Evolutionary conservation across 345 rosid species (phyloP), one percentile per base, ranked within the genome.

Genomic region (Clarkia xantiana): DNA sequence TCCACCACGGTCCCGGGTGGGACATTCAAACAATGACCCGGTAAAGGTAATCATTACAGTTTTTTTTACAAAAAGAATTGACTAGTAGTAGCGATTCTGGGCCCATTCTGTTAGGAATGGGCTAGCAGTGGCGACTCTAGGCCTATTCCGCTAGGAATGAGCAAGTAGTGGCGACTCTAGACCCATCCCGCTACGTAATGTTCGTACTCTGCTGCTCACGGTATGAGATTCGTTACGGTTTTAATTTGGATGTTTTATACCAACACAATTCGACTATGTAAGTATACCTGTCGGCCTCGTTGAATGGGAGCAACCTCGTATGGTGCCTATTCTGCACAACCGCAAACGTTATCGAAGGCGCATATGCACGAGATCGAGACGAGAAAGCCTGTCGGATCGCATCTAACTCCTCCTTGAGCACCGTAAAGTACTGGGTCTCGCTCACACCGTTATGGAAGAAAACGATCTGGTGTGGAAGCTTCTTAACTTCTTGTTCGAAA

Each of bases 271-370:
- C n/a, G n/a, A n/a, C n/a, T n/a, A n/a, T n/a, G n/a, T n/a, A n/a
- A 3, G 3, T 1, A 29, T 29, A 29, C 36, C 36, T 29, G 9
- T 29, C 36, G 0, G 36, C 36, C 6, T 29, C 4, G 36, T 83
- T 78, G 14, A 47, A 57, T 2, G 84, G 89, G 63, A 90, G 83
- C 50, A 90, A 51, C 65, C 94, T 79, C 0, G 94, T 83, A 59
- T 90, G 97, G 59, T 90, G 98, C 72, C 98, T 75, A 62, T 90
- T 86, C 49, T 90, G 98, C 40, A 90, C 96, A 11, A 90, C 94
- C 2, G 79, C 73, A 55, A 90, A 86, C 0, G 98, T 86, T 46
- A 83, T 79, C 44, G 67, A 73, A 29, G 98, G 96, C 17, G 57
- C 74, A 52, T 90, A 90, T 22, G 58, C 70, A 0, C 75, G 71